A percentile compares a stretch with the other conserved stretches of the same genome.
Conservation (phyloP, 257 asterid species). For the Fraxinus cuspidata region DNA sequence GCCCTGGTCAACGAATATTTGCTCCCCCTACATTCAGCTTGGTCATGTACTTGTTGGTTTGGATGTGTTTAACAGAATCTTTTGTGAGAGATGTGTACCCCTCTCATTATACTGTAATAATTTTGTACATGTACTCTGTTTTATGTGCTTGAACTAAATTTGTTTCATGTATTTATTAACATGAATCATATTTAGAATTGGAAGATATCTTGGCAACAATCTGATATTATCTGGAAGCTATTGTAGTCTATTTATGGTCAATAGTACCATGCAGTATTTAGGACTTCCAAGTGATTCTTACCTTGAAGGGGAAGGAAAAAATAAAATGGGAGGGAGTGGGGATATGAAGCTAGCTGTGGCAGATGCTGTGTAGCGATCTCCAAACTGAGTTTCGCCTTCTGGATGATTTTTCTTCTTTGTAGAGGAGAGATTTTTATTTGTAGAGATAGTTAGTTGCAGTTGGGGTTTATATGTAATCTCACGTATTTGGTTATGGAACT, state of each 20-base stretch:
- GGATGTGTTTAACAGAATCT: conserved; percentile 31
- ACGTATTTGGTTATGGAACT: not conserved
- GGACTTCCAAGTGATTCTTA: not conserved
- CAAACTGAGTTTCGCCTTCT: not conserved
- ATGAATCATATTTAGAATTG: conserved; percentile 34
- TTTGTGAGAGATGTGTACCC: conserved; percentile 38
- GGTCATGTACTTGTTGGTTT: conserved; percentile 40
- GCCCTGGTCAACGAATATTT: conserved; percentile 34
- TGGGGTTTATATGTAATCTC: not conserved
- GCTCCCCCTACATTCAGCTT: conserved; percentile 32
- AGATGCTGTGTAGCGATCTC: not conserved
- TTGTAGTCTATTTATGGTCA: not conserved
- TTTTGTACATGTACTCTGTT: conserved; percentile 47
- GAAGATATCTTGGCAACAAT: conserved; percentile 19
- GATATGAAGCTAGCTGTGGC: not conserved
- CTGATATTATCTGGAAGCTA: not conserved
- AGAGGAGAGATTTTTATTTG: too few species aligned
- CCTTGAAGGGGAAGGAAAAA: not conserved
- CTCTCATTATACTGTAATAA: conserved; percentile 43
- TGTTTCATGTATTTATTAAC: conserved; percentile 34
- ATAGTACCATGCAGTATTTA: not conserved
- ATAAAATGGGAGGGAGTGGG: not conserved
- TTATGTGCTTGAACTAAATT: conserved; percentile 33
- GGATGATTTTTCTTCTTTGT: not conserved
- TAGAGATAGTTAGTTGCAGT: not conserved